Conservation (phyloP, 2,329 filamentous ascomycete species). For the Chrysosphaeria jannelii region DNA sequence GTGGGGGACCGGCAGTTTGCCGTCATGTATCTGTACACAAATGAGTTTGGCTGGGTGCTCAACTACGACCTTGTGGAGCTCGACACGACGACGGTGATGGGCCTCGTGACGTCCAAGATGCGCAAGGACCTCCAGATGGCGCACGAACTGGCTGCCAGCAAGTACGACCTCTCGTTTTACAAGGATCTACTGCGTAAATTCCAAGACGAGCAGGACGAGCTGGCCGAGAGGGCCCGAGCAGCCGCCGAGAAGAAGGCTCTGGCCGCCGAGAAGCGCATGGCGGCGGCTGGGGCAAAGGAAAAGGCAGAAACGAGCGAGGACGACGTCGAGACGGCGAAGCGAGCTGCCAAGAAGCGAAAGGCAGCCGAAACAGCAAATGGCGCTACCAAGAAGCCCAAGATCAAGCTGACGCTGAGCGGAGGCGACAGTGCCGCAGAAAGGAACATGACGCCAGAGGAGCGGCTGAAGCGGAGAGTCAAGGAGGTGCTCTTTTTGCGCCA, state of each 20-base stretch:
- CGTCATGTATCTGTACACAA: slow-evolving; percentile 81
- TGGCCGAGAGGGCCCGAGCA: slow-evolving; percentile 17
- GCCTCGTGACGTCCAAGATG: slow-evolving; percentile 44
- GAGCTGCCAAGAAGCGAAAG: slow-evolving; percentile 61
- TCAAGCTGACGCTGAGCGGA: slow-evolving; percentile 23
- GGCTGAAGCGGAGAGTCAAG: slow-evolving; percentile 28
- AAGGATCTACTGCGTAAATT: slow-evolving; percentile 49
- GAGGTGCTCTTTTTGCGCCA: slow-evolving; percentile 83
- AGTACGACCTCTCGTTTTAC: slow-evolving; percentile 51
- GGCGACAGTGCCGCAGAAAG: slow-evolving; percentile 23
- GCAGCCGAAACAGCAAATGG: slow-evolving; percentile 29
- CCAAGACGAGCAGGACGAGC: slow-evolving; percentile 30
- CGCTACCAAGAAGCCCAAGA: slow-evolving; percentile 37
- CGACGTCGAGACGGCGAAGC: slow-evolving; percentile 15
- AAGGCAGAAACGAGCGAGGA: slow-evolving; percentile 22
- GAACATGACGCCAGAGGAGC: slow-evolving; percentile 26
- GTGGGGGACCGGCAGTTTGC: slow-evolving; percentile 64
- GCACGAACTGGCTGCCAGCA: slow-evolving; percentile 50
- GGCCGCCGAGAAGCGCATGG: slow-evolving; percentile 9
- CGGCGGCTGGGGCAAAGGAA: slow-evolving; percentile 11
- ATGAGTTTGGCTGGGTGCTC: slow-evolving; percentile 86
- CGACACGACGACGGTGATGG: slow-evolving; percentile 38
- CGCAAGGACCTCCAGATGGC: slow-evolving; percentile 52
- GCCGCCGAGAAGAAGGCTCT: slow-evolving; percentile 5
- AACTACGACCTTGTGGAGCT: slow-evolving; percentile 61